Evolutionary conservation across 75 land plant genomes (phyloP).

Genomic region (Cupressus sempervirens): DNA sequence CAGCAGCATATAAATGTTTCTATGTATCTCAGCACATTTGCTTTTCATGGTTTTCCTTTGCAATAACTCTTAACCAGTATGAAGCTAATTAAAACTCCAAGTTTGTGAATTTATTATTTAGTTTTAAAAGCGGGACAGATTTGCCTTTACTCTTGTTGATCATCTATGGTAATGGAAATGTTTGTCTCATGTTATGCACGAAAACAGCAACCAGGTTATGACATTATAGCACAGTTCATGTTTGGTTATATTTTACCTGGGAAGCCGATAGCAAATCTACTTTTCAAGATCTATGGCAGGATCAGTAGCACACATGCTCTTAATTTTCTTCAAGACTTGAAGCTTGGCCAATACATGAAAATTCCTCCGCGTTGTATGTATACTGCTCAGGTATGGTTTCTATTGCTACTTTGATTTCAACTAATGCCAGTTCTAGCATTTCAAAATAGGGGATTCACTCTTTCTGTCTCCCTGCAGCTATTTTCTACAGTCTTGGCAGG

Average conservation of each 20-base stretch:
- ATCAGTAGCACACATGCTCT: constrained; percentile 87
- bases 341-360: constrained; percentile 94
- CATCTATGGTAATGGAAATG: not conserved
- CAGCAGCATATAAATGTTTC: not conserved
- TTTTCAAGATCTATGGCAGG: constrained; percentile 88
- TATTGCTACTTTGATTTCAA: not conserved
- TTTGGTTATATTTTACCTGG: constrained; percentile 81
- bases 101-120: not conserved
- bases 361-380: constrained; percentile 96
- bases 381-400: constrained; percentile 62
- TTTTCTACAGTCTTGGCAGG: constrained; percentile 78
- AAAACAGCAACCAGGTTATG: constrained; percentile 87
- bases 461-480: constrained; percentile 35
- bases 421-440: not conserved
- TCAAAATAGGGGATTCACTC: not conserved
- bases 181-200: not conserved
- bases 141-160: not conserved
- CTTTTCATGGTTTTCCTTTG: not conserved
- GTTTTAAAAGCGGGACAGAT: not conserved
- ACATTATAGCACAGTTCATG: constrained; percentile 86
- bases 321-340: constrained; percentile 77
- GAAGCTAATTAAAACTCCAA: not conserved
- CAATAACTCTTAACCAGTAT: not conserved
- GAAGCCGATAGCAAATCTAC: constrained; percentile 83
- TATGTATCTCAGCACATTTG: not conserved